Base-by-base conservation (phyloP, 2,329 filamentous ascomycete genomes). In the Berkeleyomyces basicola region DNA sequence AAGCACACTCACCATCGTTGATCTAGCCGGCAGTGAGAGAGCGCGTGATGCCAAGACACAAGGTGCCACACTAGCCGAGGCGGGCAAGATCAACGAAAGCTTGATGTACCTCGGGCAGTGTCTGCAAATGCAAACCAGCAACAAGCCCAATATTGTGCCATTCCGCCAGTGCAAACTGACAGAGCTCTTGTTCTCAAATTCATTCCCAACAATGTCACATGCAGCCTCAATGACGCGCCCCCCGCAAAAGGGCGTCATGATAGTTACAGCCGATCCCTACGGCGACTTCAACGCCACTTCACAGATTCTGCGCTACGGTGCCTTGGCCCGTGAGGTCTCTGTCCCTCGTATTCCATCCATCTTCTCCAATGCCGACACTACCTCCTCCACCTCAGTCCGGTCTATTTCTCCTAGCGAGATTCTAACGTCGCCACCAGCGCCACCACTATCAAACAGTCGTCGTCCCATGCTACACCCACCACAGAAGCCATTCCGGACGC, bases 21-120 rank as follows among this genome's bases (percentile, higher is more conserved):
- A 97, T 72, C 77, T 97, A 60, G 92, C 92, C 16, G 92, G 91
- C 11, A 97, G 93, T 65, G 93, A 99, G 74, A 84, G 93, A 65
- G 92, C 92, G 14, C 82, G 91, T 65, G 90, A 93, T 66, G 91
- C 93, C 36, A 96, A 96, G 78, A 97, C 93, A 0, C 88, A 90
- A 0, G 93, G 93, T 10, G 85, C 90, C 3, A 96, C 92, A 0
- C 80, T 99, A 11, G 92, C 88, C 0, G 93, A 99, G 75, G 93
- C 92, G 43, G 93, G 93, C 61, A 97, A 97, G 75, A 99, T 99
- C 72, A 99, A 99, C 70, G 91, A 96, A 73, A 95, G 89, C 70
- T 76, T 99, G 70, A 99, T 99, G 93, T 97, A 96, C 71, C 80
- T 99, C 1, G 93, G 93, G 0, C 93, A 97, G 70, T 99, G 93